Evolutionary conservation across 2,329 filamentous ascomycete genomes (phyloP), one percentile per base, ranked within the genome.

Genomic region (Didymella glomerata): DNA sequence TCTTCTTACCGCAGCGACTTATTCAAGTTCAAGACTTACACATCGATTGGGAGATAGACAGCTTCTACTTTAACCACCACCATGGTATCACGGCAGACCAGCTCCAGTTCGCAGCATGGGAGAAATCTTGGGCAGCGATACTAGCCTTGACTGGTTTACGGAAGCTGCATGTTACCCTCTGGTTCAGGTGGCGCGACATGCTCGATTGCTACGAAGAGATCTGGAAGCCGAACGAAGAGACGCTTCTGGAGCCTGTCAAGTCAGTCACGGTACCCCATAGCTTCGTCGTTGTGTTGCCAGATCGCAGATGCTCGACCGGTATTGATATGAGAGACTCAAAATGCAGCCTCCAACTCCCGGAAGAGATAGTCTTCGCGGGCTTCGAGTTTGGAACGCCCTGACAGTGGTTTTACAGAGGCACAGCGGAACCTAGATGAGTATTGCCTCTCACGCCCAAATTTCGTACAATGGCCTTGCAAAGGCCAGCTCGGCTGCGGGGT

Each of bases 201-300:
- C 46, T 14, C 42, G 57, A 48, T 16, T 54, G 40, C 20, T 62
- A 61, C 27, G 53, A 63, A 3, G 42, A 59, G 5, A 54, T 57
- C 10, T 71, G 68, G 68, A 28, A 62, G 16, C 45, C 57, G 9
- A 48, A 60, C 6, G 57, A 58, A 20, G 36, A 20, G n/a, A 51
- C 61, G 30, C 38, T 69, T 6, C 30, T 70, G 24, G 32, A 60
- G 16, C 52, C 58, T 2, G 45, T 68, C 25, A 66, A 54, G 48
- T 48, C 20, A 2, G 56, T 70, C n/a, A 68, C 58, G 13, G 55
- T 53, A 11, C 64, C 61, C 1, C 27, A 27, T 6, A 45, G 59
- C 13, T 71, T 70, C 42, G 54, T 66, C 13, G 30, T 71, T 11
- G 57, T 51, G 16, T 60, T 71, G 47, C 67, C 68, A 9, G 57